Base-by-base conservation (phyloP, 2,329 filamentous ascomycete genomes). In the Pseudogymnoascus sp. region DNA sequence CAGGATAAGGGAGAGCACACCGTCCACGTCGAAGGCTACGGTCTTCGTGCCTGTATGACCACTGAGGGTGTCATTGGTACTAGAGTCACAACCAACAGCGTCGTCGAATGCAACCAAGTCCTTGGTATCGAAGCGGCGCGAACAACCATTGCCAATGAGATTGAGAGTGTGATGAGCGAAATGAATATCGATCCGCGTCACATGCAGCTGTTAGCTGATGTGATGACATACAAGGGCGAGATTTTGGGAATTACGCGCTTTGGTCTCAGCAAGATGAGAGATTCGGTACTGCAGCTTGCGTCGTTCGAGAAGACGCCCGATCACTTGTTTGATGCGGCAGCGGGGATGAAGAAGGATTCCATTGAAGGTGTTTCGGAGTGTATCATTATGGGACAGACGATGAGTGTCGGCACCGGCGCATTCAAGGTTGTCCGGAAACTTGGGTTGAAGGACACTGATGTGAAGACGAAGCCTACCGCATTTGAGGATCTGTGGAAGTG, bases 161-260 rank as follows among this genome's bases (percentile, higher is more conserved):
- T 99, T 71, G 84, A 82, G 62, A 82, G 83, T 61, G 95, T 97
- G 72, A 99, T 97, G 93, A 85, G 85, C 37, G 87, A 88, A 74
- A 97, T 99, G 92, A 87, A 86, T 75, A 97, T 99, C 71, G 95
- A 99, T 76, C 93, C 93, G 49, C 90, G 95, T 63, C 95, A 99
- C 78, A 97, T 99, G 92, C 89, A 97, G 74, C 84, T 99, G 16
- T 85, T 99, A 1, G 93, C 95, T 9, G 95, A 99, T 72, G 93
- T 97, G 62, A 99, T 99, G 95, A 97, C 95, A 0, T 97, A 93
- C 82, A 97, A 97, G 79, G 95, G 95, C 60, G 93, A 97, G 69
- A 90, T 99, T 0, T 83, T 97, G 16, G 95, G 95, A 61, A 99
- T 99, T 73, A 99, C 95, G 2, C 88, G 95, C 34, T 97, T 97